Evolutionary conservation across 2,329 filamentous ascomycete species (phyloP), one percentile per base, ranked within the genome.

Genomic region (Apiospora marii): DNA sequence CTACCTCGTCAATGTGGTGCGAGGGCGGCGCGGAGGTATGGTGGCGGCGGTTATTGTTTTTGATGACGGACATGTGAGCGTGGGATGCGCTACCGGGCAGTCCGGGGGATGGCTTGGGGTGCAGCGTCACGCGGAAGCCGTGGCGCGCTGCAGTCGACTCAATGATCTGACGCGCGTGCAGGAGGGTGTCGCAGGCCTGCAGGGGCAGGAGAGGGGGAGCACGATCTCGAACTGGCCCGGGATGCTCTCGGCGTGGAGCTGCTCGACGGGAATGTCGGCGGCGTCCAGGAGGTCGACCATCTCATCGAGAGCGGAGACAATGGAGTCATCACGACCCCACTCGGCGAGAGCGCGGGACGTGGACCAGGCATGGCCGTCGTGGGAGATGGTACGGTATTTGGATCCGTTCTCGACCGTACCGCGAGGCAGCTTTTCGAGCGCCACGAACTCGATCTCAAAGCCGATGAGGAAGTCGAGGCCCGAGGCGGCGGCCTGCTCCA

Each of bases 361-460:
- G 0, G 90, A 91, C 92, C 93, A 96, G 0, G 91, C 90, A 77
- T 96, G 93, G 1, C 90, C 91, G 64, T 87, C 85, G 8, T 88
- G 88, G 24, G 87, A 79, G 0, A 92, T 85, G 0, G 82, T 78
- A 12, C 83, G 81, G 51, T 82, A 84, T 22, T 27, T 34, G 30
- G 53, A n/a, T 22, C 24, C 53, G n/a, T 27, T 24, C 53, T 22
- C 53, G 8, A 14, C 12, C 24, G 53, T 22, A 48, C 16, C 7
- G 19, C 8, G 44, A 16, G 44, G 44, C 81, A 80, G 2, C 78
- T 74, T 13, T 79, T 87, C 86, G 74, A 96, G 84, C 74, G 97
- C 91, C 0, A 93, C 86, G 14, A 96, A 89, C 81, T 97, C 94
- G 53, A 97, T 90, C 81, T 97, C 94, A 75, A 96, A 97, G 0